Evolutionary conservation across 495 filamentous ascomycete species (phyloP).

Genomic region (Penicillium canariense): DNA sequence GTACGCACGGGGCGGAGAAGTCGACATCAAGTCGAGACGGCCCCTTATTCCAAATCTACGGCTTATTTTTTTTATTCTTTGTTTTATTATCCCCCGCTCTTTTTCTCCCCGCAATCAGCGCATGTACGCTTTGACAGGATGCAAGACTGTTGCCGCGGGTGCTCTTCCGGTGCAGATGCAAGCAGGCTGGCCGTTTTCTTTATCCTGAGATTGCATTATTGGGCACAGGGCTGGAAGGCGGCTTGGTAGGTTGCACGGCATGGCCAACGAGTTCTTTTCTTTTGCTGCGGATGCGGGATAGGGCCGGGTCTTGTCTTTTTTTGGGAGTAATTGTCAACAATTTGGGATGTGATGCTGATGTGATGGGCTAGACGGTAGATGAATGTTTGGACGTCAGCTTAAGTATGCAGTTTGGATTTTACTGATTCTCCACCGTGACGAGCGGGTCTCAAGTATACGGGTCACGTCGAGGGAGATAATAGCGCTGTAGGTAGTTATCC

Average conservation of each 20-base stretch:
- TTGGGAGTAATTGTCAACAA: not conserved
- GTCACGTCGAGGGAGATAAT: not conserved
- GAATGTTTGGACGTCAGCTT: not conserved
- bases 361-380: not conserved
- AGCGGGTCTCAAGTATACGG: not conserved
- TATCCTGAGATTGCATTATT: conserved; percentile 10
- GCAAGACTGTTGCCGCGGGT: not conserved
- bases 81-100: not conserved
- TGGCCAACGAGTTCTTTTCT: conserved; percentile 11
- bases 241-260: conserved; percentile 18
- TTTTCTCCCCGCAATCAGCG: conserved; percentile 2
- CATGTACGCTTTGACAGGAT: conserved; percentile 1
- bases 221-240: conserved; percentile 4
- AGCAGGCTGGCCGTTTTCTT: conserved; percentile 16
- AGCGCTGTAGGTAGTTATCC: not conserved
- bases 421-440: not conserved
- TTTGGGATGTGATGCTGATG: not conserved
- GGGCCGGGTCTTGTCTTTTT: not conserved
- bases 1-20: not conserved
- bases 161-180: conserved; percentile 11
- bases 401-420: not conserved
- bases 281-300: not conserved
- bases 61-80: not conserved
- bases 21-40: not conserved
- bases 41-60: not conserved